Conservation (phyloP, 495 filamentous ascomycete species). For the Penicillium argentinense region DNA sequence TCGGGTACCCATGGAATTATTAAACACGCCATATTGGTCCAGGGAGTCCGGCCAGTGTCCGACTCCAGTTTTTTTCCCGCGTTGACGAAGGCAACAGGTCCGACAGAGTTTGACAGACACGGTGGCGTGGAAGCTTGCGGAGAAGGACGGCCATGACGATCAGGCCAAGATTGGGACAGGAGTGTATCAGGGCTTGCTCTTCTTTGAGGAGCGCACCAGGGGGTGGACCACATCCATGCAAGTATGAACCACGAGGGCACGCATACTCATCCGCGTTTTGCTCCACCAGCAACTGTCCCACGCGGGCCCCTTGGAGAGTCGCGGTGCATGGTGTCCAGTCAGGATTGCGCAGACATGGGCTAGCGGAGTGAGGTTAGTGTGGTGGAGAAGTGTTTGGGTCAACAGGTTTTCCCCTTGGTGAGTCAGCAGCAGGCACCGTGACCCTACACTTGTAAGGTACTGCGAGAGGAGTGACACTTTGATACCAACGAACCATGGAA, state of each 20-base stretch:
- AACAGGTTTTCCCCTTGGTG: background rate
- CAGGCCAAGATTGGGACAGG: too few relatives aligned
- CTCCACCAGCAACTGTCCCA: background rate
- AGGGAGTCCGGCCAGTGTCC: background rate
- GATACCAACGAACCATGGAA: slow-evolving; percentile 15
- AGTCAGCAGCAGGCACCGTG: too few relatives aligned
- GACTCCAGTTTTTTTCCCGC: background rate
- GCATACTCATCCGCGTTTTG: background rate
- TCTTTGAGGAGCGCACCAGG: background rate
- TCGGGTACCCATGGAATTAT: too few relatives aligned
- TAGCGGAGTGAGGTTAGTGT: background rate
- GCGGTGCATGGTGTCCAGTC: background rate
- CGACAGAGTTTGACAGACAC: slow-evolving; percentile 5
- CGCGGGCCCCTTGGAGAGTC: slow-evolving; percentile 5
- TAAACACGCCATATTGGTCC: background rate
- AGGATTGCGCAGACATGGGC: too few relatives aligned
- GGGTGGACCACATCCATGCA: background rate
- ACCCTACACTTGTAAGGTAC: too few relatives aligned
- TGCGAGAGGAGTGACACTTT: too few relatives aligned
- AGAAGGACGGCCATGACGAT: slow-evolving; percentile 1
- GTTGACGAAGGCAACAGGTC: background rate
- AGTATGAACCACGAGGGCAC: slow-evolving; percentile 2
- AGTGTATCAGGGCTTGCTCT: too few relatives aligned
- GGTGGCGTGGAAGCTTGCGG: background rate
- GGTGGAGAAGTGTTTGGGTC: slow-evolving; percentile 6